Percentiles rank a stretch among this genome's conserved stretches.
Evolutionary conservation across 495 filamentous ascomycete species (phyloP).

Genomic region (Penicillium chermesinum): DNA sequence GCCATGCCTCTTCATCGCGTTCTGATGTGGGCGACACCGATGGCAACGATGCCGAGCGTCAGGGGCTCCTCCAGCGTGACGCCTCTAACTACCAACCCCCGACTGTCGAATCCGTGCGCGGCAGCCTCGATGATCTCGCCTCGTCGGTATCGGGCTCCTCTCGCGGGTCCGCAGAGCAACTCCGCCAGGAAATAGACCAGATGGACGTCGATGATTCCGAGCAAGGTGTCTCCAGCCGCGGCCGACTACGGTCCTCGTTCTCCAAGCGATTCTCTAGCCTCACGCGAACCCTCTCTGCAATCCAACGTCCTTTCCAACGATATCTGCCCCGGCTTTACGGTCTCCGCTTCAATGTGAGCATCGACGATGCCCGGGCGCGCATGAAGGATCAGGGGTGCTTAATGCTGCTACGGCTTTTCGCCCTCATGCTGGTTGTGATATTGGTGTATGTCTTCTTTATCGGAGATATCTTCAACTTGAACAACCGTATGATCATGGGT

Average conservation of each 20-base stretch:
- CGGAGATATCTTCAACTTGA: slow-evolving; percentile 65
- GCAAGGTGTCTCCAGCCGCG: slow-evolving; percentile 30
- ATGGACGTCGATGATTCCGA: slow-evolving; percentile 80
- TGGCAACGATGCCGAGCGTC: slow-evolving; percentile 57
- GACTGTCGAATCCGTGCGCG: slow-evolving; percentile 65
- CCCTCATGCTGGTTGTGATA: slow-evolving; percentile 64
- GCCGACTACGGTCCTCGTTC: slow-evolving; percentile 41
- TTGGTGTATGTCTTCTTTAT: slow-evolving; percentile 81
- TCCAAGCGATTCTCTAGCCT: slow-evolving; percentile 53
- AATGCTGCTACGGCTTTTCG: slow-evolving; percentile 64
- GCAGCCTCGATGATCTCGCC: slow-evolving; percentile 54
- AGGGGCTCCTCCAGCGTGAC: slow-evolving; percentile 48
- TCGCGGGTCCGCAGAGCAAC: slow-evolving; percentile 50
- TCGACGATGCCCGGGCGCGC: slow-evolving; percentile 23
- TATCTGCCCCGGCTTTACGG: slow-evolving; percentile 44
- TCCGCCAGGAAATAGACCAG: slow-evolving; percentile 79
- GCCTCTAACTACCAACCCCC: slow-evolving; percentile 61
- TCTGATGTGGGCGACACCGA: slow-evolving; percentile 55
- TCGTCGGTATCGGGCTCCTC: slow-evolving; percentile 39
- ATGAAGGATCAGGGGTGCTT: slow-evolving; percentile 47
- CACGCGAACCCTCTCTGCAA: slow-evolving; percentile 50
- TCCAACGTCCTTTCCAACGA: slow-evolving; percentile 50
- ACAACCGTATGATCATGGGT: slow-evolving; percentile 37
- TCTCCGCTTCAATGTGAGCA: slow-evolving; percentile 34
- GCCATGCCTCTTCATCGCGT: slow-evolving; percentile 56